A percentile compares a stretch with the other conserved stretches of the same genome.
Conservation (phyloP, 768 basidiomycete species). For the Lentinula boryana region DNA sequence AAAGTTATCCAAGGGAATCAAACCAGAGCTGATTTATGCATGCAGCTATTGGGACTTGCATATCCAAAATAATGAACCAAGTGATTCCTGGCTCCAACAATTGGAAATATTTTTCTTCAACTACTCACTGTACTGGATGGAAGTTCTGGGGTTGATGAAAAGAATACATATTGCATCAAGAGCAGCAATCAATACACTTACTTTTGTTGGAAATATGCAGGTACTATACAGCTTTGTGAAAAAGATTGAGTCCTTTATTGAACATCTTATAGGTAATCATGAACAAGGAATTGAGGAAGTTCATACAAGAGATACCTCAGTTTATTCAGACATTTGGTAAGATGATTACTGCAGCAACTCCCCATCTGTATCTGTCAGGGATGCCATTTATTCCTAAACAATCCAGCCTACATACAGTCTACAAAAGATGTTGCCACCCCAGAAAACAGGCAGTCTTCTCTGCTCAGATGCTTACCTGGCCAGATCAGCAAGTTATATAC, state of each 20-base stretch:
- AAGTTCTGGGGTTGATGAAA: neutral
- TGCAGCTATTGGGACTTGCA: neutral
- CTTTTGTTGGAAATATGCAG: neutral
- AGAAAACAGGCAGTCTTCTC: neutral
- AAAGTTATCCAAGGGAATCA: neutral
- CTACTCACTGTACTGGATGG: neutral
- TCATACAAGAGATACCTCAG: neutral
- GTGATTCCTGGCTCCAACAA: no score
- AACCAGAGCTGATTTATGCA: neutral
- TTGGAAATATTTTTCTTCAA: neutral
- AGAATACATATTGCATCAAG: neutral
- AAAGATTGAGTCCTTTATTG: neutral
- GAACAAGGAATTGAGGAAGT: neutral
- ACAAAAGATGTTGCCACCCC: neutral
- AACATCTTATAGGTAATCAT: neutral
- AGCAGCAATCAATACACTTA: neutral
- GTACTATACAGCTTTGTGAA: neutral
- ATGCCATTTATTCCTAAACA: constrained; percentile 15
- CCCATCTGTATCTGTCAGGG: constrained; percentile 19
- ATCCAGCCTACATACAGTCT: constrained; percentile 8
- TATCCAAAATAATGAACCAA: neutral
- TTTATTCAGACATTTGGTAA: constrained; percentile 5
- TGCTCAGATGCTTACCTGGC: neutral
- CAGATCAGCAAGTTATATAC: neutral
- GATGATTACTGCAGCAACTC: constrained; percentile 9